Base-by-base conservation (phyloP, 495 filamentous ascomycete species). In the Daldinia decipiens region DNA sequence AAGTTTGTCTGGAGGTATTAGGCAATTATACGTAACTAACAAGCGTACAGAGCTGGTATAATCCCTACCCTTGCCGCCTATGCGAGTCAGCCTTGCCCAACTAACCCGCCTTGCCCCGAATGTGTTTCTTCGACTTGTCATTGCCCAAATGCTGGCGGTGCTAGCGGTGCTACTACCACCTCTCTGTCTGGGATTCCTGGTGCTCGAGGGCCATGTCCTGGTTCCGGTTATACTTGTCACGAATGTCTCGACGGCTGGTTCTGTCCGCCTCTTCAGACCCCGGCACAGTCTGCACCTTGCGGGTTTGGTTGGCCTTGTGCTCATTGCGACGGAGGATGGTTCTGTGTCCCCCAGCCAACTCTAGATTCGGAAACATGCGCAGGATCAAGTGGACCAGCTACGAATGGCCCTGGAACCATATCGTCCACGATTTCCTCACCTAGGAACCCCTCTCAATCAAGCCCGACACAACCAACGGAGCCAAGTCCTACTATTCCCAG, bases 161-260 rank as follows among this genome's bases (percentile, higher is more conserved):
- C 31, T 36, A 12, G 34, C 12, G 1, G 34, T 13, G 3, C 34
- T 36, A 36, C 34, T 17, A 27, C 58, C 17, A 75, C 65, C 15
- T 31, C 66, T 45, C 53, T 56, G 17, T 32, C 65, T 13, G 68
- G 53, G 43, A 62, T 59, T 34, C 62, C 19, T 29, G 66, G 70
- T 13, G 56, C 57, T 36, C 67, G 64, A 34, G 75, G 79, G 2
- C 79, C 81, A 19, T 82, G 79, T 56, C 76, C 79, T 34, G 79
- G 76, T 26, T 56, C 74, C 32, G 78, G 80, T 4, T 82, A 80
- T 67, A 80, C 77, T 27, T 84, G 81, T 51, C 62, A 78, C 31
- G 80, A 79, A 32, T 81, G 80, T 54, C 71, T 75, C 15, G 76
- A 80, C 51, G 81, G 79, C 27, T 82, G 80, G 81, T 83, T 82